Evolutionary conservation across 352 stramenopile genomes (phyloP).

Genomic region (Phytopythium aichiense): DNA sequence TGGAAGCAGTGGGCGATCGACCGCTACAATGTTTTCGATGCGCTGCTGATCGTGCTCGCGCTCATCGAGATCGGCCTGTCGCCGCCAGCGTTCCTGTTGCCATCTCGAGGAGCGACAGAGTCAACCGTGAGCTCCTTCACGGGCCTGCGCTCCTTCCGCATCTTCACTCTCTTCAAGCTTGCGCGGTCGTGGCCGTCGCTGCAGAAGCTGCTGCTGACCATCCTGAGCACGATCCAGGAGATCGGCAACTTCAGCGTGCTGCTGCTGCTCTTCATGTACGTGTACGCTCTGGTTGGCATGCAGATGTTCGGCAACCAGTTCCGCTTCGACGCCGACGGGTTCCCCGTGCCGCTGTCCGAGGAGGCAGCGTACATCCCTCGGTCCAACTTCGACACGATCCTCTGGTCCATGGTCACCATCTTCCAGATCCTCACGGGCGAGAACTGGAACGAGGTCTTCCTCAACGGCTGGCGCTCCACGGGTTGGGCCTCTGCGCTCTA

Average conservation of each 20-base stretch:
- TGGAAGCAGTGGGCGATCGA: constrained; percentile 38
- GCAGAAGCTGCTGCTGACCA: constrained; percentile 87
- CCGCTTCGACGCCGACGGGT: constrained; percentile 75
- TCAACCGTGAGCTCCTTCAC: constrained; percentile 40
- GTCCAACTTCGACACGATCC: constrained; percentile 66
- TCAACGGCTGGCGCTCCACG: constrained; percentile 73
- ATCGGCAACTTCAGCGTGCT: constrained; percentile 91
- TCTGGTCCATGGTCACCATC: constrained; percentile 66
- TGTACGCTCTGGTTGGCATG: constrained; percentile 90
- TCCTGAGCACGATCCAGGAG: constrained; percentile 85
- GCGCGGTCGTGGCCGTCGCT: constrained; percentile 88
- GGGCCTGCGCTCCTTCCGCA: constrained; percentile 80
- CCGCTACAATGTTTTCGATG: constrained; percentile 84
- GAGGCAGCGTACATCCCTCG: constrained; percentile 34
- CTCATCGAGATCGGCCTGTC: constrained; percentile 40
- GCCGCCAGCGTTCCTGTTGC: constrained; percentile 26
- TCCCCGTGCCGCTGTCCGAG: constrained; percentile 21
- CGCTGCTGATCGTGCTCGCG: constrained; percentile 46
- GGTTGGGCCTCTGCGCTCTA: constrained; percentile 54
- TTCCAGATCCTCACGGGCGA: constrained; percentile 88
- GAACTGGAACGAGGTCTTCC: constrained; percentile 91
- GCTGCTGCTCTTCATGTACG: constrained; percentile 93
- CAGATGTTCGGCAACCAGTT: constrained; percentile 92
- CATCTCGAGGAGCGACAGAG: background rate
- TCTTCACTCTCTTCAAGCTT: constrained; percentile 91